These are phyloP conservation scores for Scedosporium dehoogii DNA, from an alignment of 2,329 filamentous ascomycete genomes.

Conservation along the genomic window DNA sequence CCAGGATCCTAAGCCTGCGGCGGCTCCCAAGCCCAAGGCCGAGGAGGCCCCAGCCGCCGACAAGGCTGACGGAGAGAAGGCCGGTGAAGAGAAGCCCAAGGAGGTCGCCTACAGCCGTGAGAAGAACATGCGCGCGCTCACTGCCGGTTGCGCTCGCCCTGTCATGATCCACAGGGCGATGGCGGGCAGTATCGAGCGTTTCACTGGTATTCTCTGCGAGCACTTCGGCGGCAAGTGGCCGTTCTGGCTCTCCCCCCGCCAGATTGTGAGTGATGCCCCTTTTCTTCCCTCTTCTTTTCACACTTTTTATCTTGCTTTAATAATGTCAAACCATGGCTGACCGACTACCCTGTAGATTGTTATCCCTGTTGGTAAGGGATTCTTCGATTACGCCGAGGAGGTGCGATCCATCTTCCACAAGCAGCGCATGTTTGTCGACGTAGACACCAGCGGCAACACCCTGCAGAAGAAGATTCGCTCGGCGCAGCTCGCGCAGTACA, in stretches of 20 bases:
- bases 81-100: conserved; percentile 29
- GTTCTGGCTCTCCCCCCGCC: conserved; percentile 78
- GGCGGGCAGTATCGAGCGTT: conserved; percentile 55
- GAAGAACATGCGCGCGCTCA: conserved; percentile 37
- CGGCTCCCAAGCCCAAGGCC: conserved; percentile 20
- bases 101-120: conserved; percentile 28
- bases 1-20: conserved; percentile 18
- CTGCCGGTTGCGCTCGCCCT: conserved; percentile 63
- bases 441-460: conserved; percentile 55
- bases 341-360: conserved; percentile 34
- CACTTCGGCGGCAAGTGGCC: conserved; percentile 85
- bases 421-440: conserved; percentile 57
- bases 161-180: conserved; percentile 85
- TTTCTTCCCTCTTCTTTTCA: not conserved
- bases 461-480: conserved; percentile 85
- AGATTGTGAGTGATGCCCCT: conserved; percentile 38
- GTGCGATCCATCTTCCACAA: conserved; percentile 59
- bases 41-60: conserved; percentile 18
- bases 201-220: conserved; percentile 69
- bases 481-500: conserved; percentile 71
- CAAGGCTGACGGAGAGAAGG: conserved; percentile 5
- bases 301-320: not conserved
- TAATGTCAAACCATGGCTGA: too few species aligned
- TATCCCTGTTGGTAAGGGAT: conserved; percentile 65
- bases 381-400: conserved; percentile 65